Percentiles rank a stretch among this genome's conserved stretches.
These are phyloP conservation scores for Tuctoria greenei DNA, from an alignment of 176 grass and related monocot genomes.

Conservation along the genomic window DNA sequence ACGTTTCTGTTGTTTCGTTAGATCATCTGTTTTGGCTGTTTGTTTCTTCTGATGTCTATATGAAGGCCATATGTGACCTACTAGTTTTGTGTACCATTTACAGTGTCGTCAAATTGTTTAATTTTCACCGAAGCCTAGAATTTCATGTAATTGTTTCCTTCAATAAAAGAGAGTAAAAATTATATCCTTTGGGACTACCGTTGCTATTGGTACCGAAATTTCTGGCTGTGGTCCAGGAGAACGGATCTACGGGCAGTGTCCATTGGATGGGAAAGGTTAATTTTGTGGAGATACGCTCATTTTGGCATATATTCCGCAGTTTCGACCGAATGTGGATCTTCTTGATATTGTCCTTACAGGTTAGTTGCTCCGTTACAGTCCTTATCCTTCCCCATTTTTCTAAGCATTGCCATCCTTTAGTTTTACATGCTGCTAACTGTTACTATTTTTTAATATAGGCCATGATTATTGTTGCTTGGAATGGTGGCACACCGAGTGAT, in stretches of 20 bases:
- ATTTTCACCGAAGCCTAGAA: background rate
- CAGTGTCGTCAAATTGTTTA: background rate
- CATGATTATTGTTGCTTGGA: constrained; percentile 96
- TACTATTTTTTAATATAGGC: constrained; percentile 52
- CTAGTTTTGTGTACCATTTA: constrained; percentile 6
- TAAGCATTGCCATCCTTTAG: constrained; percentile 7
- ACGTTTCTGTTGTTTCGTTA: background rate
- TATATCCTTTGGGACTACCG: background rate
- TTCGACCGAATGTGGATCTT: constrained; percentile 99
- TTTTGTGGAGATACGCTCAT: constrained; percentile 99
- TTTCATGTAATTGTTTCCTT: background rate
- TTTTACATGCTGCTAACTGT: constrained; percentile 36
- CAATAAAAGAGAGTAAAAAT: constrained; percentile 18
- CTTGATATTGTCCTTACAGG: constrained; percentile 94
- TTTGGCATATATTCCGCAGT: constrained; percentile 98
- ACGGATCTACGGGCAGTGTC: constrained; percentile 41
- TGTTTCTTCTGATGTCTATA: constrained; percentile 10
- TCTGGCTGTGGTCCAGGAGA: constrained; percentile 49
- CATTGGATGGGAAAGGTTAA: constrained; percentile 94
- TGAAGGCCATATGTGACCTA: constrained; percentile 12
- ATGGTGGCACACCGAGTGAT: constrained; percentile 87
- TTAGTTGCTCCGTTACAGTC: constrained; percentile 23
- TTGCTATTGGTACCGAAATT: constrained; percentile 10
- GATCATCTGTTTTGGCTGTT: background rate
- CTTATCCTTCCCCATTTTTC: background rate